A percentile compares a stretch with the other conserved stretches of the same genome.
Evolutionary conservation across 164 flowering plant genomes (phyloP).

Genomic region (Vitis labrusca): DNA sequence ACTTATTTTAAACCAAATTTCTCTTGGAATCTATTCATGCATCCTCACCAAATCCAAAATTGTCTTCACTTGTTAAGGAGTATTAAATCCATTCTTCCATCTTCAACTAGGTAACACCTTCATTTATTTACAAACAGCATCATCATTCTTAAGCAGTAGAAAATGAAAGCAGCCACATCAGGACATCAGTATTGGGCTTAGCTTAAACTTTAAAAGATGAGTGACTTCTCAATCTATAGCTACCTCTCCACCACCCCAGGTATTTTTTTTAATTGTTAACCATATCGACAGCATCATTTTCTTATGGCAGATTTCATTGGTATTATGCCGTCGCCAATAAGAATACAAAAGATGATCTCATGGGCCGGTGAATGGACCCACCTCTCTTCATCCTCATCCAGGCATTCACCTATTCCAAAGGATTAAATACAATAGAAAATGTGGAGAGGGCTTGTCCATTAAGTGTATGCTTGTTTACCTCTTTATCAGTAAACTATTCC

Average conservation of each 20-base stretch:
- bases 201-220: conserved; percentile 1
- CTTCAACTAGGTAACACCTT: too few species aligned
- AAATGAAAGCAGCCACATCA: conserved; percentile 1
- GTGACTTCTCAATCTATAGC: conserved; percentile 3
- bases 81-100: not conserved
- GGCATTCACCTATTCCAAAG: conserved; percentile 2
- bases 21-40: not conserved
- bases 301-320: conserved; percentile 11
- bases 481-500: not conserved
- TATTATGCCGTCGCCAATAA: conserved; percentile 32
- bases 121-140: not conserved
- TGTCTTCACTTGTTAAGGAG: too few species aligned
- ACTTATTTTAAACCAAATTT: not conserved
- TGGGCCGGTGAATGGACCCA: conserved; percentile 44
- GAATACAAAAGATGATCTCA: conserved; percentile 37
- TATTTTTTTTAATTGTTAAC: conserved; percentile 5
- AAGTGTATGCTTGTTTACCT: not conserved
- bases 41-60: too few species aligned
- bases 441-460: not conserved
- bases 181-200: conserved; percentile 17
- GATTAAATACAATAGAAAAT: not conserved
- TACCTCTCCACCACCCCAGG: not conserved
- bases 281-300: conserved; percentile 10
- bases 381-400: conserved; percentile 13
- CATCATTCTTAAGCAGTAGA: not conserved